Base-by-base conservation (phyloP, 345 rosid genomes). In the Citrus trifoliata region DNA sequence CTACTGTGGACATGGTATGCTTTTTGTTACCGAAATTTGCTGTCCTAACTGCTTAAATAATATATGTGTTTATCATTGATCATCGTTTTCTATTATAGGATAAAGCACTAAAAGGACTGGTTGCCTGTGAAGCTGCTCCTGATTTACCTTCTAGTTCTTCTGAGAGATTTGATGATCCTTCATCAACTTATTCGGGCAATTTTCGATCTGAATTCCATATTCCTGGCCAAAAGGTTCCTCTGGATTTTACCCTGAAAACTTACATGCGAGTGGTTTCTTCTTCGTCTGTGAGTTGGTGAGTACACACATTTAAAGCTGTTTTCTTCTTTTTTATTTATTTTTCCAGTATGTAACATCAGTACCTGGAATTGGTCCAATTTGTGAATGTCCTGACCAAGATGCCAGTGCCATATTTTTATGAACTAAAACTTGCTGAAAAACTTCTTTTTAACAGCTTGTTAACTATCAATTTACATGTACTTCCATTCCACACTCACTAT, bases 161-260 rank as follows among this genome's bases (percentile, higher is more conserved):
- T 77, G 88, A 81, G 81, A 84, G 83, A 60, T 79, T 77, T 75
- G 87, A 75, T 78, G 80, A 87, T 67, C 78, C 86, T 80, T 67
- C 82, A 18, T 69, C 82, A 32, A 67, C 80, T 75, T 76, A 69
- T 74, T 63, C 79, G 35, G 89, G 85, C 59, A 84, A 76, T 65
- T 83, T 90, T 66, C 64, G 86, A 69, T 87, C 88, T 46, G 95
- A 94, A 77, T 90, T 84, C 79, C 79, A 81, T 56, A 28, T 92
- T 64, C 70, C 89, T 72, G 90, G 95, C 76, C 80, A 74, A 79
- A 90, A 86, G 82, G 87, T 86, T 82, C 99, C 99, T 66, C 83
- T 94, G 56, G 99, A 96, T 84, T 86, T 93, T 78, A 91, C 98
- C 80, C 65, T 96, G 93, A 96, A 96, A 88, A 94, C 94, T 35